Conservation (phyloP, 352 stramenopile species). For the Phytophthora europaea region DNA sequence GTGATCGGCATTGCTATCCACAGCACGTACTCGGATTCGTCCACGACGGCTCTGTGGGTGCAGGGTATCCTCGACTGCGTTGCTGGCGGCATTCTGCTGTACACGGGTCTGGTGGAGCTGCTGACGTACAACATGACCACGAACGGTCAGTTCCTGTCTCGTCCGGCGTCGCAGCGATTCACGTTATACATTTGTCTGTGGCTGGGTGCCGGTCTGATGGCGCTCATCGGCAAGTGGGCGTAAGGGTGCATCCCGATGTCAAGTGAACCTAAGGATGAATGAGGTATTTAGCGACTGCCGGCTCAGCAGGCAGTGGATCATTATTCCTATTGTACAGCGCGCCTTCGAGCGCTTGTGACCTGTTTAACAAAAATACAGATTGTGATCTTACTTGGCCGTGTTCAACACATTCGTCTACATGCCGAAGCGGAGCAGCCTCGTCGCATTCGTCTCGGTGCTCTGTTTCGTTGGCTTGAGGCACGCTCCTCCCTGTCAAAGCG, state of each 20-base stretch:
- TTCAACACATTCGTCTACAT: conserved; percentile 8
- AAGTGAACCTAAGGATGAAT: conserved; percentile 16
- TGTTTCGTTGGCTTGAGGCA: conserved; percentile 4
- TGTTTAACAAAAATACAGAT: neutral
- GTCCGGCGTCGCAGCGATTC: conserved; percentile 42
- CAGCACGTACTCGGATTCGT: conserved; percentile 62
- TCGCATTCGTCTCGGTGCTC: neutral
- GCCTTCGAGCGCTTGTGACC: neutral
- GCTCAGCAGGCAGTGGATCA: neutral
- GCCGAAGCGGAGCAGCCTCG: neutral
- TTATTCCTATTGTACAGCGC: conserved; percentile 2
- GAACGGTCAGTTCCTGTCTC: conserved; percentile 66
- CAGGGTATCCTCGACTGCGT: conserved; percentile 73
- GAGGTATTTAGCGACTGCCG: conserved; percentile 29
- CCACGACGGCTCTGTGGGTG: conserved; percentile 59
- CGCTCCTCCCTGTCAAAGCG: neutral
- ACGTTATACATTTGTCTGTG: conserved; percentile 57
- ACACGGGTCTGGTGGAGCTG: conserved; percentile 73
- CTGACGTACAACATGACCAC: conserved; percentile 81
- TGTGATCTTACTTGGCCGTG: neutral
- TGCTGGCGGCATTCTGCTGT: conserved; percentile 74
- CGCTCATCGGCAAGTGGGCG: conserved; percentile 77
- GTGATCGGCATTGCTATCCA: conserved; percentile 69
- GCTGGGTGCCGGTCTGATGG: conserved; percentile 68
- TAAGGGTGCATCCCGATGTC: conserved; percentile 27